Conservation (phyloP, 2,329 filamentous ascomycete species). For the Fusarium sp. region DNA sequence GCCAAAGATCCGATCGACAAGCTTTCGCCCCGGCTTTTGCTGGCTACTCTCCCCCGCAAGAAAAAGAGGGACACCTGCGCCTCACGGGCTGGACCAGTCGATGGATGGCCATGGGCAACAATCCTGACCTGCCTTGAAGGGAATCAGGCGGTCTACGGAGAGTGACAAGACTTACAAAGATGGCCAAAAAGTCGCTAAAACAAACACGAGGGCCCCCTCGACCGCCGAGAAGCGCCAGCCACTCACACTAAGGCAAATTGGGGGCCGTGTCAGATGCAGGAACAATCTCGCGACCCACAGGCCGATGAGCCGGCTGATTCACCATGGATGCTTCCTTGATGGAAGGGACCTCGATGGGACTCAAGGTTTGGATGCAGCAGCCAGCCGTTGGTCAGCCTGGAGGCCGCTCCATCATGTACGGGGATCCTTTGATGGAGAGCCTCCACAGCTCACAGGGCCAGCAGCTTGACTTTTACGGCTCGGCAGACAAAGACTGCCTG, state of each 20-base stretch:
- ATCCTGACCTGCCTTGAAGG: neutral
- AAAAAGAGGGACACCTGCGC: neutral
- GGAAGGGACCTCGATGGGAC: neutral
- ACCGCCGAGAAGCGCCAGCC: slow-evolving; percentile 28
- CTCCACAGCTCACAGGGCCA: neutral
- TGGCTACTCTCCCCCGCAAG: slow-evolving; percentile 26
- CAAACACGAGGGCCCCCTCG: slow-evolving; percentile 28
- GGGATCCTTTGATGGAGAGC: slow-evolving; percentile 6
- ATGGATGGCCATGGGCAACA: neutral
- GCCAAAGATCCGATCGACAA: slow-evolving; percentile 27
- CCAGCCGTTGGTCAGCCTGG: neutral
- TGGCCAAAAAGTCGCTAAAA: slow-evolving; percentile 21
- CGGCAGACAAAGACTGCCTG: neutral
- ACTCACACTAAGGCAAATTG: slow-evolving; percentile 38
- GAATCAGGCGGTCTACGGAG: slow-evolving; percentile 9
- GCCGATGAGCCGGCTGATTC: slow-evolving; percentile 39
- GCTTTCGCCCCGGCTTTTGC: slow-evolving; percentile 33
- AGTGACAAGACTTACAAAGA: slow-evolving; percentile 13
- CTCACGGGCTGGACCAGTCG: slow-evolving; percentile 5
- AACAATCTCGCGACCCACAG: slow-evolving; percentile 46
- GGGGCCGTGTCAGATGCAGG: slow-evolving; percentile 43
- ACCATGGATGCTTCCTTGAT: slow-evolving; percentile 11
- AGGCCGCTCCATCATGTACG: slow-evolving; percentile 9
- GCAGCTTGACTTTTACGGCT: neutral
- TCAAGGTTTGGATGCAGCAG: neutral